These are phyloP conservation scores for Sisymbrium altissimum DNA, from an alignment of 345 rosid genomes.

Conservation along the genomic window DNA sequence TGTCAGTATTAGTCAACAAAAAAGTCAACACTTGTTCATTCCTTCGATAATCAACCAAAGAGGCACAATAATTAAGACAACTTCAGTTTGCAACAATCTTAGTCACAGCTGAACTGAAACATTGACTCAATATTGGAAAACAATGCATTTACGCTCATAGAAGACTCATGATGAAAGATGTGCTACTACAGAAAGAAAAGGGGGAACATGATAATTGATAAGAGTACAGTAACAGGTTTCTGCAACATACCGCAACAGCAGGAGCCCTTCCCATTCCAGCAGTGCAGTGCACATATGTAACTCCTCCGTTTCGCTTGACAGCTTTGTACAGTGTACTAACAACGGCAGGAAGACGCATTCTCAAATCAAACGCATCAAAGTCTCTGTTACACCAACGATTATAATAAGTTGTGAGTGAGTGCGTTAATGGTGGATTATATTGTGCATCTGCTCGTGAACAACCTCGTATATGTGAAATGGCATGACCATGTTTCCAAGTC, in stretches of 20 bases:
- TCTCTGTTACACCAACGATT: constrained; percentile 60
- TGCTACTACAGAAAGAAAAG: neutral
- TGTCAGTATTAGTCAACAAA: constrained; percentile 6
- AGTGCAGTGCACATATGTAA: constrained; percentile 90
- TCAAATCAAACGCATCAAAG: constrained; percentile 89
- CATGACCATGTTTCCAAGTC: neutral
- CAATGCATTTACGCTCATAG: neutral
- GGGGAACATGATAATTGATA: neutral
- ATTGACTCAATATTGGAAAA: neutral
- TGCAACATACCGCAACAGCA: constrained; percentile 72
- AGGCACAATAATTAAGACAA: neutral
- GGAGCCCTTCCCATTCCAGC: constrained; percentile 99
- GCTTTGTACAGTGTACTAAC: constrained; percentile 67
- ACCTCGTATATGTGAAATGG: neutral
- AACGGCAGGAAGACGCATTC: constrained; percentile 92
- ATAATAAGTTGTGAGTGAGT: neutral
- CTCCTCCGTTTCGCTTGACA: constrained; percentile 74
- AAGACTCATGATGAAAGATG: neutral
- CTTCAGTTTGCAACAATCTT: neutral
- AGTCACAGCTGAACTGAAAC: neutral
- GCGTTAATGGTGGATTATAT: neutral
- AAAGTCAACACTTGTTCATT: neutral
- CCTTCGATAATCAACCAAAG: constrained; percentile 2
- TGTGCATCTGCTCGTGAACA: neutral
- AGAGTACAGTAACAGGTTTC: constrained; percentile 2